These are phyloP conservation scores for Aspergillus intermedius DNA, from an alignment of 2,329 filamentous ascomycete species.

Conservation along the genomic window DNA sequence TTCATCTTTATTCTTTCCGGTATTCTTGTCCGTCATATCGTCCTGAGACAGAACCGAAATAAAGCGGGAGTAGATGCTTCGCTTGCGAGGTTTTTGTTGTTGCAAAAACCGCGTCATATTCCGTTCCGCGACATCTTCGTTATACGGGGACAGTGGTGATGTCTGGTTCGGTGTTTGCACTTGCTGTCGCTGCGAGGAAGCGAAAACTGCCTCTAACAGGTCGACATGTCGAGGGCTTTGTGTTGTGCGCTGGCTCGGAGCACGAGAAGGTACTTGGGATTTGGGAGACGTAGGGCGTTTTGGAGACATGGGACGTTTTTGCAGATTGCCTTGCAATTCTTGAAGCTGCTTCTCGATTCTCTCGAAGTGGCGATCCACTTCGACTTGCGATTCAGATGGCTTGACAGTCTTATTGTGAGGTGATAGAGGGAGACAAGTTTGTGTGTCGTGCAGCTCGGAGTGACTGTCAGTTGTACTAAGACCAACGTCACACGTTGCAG, in stretches of 20 bases:
- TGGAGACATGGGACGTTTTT: slow-evolving; percentile 21
- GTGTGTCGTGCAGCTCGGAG: not conserved
- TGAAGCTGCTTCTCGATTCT: slow-evolving; percentile 36
- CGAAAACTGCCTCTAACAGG: slow-evolving; percentile 33
- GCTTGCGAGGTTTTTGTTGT: slow-evolving; percentile 19
- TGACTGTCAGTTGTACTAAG: slow-evolving; percentile 1
- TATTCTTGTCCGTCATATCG: slow-evolving; percentile 38
- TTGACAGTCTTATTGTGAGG: slow-evolving; percentile 11
- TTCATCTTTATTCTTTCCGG: slow-evolving; percentile 18
- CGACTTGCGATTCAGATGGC: slow-evolving; percentile 1
- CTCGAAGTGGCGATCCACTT: slow-evolving; percentile 28
- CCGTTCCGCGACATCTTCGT: slow-evolving; percentile 39
- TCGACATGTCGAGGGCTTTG: slow-evolving; percentile 33
- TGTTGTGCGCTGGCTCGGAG: slow-evolving; percentile 13
- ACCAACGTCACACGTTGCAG: not conserved
- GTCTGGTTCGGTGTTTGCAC: slow-evolving; percentile 15
- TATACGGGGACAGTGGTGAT: slow-evolving; percentile 32
- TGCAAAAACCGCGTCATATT: slow-evolving; percentile 32
- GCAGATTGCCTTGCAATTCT: slow-evolving; percentile 30
- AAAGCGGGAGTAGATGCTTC: slow-evolving; percentile 23
- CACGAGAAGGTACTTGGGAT: slow-evolving; percentile 12
- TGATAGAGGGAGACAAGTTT: slow-evolving; percentile 3
- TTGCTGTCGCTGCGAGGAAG: slow-evolving; percentile 25
- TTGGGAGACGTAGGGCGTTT: slow-evolving; percentile 15
- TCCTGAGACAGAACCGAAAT: slow-evolving; percentile 35